These are phyloP conservation scores for Phoenix roebelenii DNA, from an alignment of 176 grass and related monocot genomes.

Conservation along the genomic window DNA sequence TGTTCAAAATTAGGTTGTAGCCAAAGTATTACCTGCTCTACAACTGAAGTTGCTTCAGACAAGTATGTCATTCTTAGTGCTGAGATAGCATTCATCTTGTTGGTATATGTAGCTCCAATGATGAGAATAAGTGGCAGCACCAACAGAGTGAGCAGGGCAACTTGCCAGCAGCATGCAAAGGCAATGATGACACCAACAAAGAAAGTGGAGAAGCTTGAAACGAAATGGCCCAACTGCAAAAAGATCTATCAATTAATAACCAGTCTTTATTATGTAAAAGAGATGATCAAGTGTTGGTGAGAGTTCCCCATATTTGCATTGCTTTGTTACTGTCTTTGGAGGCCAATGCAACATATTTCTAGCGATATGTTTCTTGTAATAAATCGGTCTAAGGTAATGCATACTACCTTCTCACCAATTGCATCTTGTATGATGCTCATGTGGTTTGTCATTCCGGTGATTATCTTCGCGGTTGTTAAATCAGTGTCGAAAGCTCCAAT, in stretches of 20 bases:
- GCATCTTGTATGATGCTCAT: conserved; percentile 66
- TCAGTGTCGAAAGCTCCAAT: conserved; percentile 56
- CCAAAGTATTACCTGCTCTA: conserved; percentile 38
- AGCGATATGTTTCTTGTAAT: no score
- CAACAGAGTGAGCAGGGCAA: conserved; percentile 36
- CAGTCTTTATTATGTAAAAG: no score
- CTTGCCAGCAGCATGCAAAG: conserved; percentile 52
- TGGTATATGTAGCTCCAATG: conserved; percentile 39
- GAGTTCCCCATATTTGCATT: no score
- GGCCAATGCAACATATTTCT: background rate
- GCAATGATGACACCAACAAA: conserved; percentile 35
- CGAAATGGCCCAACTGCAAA: conserved; percentile 53
- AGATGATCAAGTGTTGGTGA: no score
- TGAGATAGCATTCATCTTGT: conserved; percentile 28
- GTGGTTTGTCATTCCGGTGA: conserved; percentile 43
- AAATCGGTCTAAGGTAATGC: no score
- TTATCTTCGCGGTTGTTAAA: conserved; percentile 40
- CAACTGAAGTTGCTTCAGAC: conserved; percentile 41
- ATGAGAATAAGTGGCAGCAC: conserved; percentile 46
- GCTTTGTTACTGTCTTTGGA: no score
- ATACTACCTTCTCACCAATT: conserved; percentile 59
- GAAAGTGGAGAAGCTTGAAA: conserved; percentile 57
- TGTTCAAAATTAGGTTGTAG: no score
- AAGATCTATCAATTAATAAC: background rate
- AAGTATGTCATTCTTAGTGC: conserved; percentile 23